Evolutionary conservation across 1,284 basidiomycete species (phyloP), one percentile per base, ranked within the genome.

Genomic region (Kalmanozyma brasiliensis): DNA sequence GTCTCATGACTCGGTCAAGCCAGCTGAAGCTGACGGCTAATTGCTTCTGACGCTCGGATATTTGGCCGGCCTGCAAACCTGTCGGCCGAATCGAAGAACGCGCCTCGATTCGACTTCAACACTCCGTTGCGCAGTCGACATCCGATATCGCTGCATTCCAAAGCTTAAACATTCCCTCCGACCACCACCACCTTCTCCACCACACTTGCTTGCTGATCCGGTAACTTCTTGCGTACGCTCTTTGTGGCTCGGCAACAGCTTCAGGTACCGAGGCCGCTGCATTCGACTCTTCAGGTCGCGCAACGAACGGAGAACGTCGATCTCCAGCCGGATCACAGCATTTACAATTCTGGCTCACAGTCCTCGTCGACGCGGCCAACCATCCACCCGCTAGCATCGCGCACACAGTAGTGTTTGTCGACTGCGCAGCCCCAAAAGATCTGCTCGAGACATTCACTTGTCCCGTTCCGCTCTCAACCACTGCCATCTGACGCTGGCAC

Each of bases 1-100:
- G 42, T 61, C 46, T 48, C 40, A 60, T 60, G 49, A 53, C 58
- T 60, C 58, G 58, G n/a, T 46, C n/a, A n/a, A n/a, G n/a, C n/a
- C n/a, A 11, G 42, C 26, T 26, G 14, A 8, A 6, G 11, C n/a
- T 22, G 2, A 51, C 60, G 52, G 48, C 40, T 62, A 55, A 51
- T 56, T 56, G 59, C 19, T 22, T 41, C 17, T 8, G 7, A 38
- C 29, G 44, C 46, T 58, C 60, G 60, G 60, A 41, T 53, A 64
- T 58, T 64, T 57, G 61, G 19, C 34, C 36, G 43, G 36, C 20
- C 20, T 11, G 34, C 30, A 20, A 32, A 8, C 11, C n/a, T 55
- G 30, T 33, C 62, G 62, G 62, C 62, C 62, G 62, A 65, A 24
- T 51, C 56, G 51, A 65, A 65, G 55, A 65, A 65, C 23, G 43